Conservation (phyloP, 768 basidiomycete species). For the Phaeolepiota aurea region DNA sequence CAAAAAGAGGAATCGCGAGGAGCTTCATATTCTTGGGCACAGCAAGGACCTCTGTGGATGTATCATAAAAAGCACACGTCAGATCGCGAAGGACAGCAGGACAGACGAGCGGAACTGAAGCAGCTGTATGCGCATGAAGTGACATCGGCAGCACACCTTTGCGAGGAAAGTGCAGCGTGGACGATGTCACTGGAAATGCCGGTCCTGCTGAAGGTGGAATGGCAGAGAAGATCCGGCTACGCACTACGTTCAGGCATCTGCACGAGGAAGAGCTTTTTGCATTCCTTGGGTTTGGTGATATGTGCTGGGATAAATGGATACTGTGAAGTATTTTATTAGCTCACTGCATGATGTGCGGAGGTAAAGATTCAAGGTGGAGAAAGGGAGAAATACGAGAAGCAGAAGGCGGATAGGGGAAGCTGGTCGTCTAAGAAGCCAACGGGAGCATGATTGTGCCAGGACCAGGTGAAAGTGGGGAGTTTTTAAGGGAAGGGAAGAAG, state of each 20-base stretch:
- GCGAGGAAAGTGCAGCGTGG: no score
- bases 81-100: background rate
- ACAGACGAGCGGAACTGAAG: background rate
- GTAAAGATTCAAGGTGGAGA: background rate
- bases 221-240: slow-evolving; percentile 23
- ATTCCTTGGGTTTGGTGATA: slow-evolving; percentile 96
- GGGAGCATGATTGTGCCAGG: background rate
- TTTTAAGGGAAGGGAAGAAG: no score
- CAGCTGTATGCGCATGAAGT: no score
- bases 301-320: slow-evolving; percentile 94
- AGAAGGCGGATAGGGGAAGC: background rate
- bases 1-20: slow-evolving; percentile 91
- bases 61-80: background rate
- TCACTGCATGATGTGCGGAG: background rate
- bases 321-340: slow-evolving; percentile 26
- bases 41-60: slow-evolving; percentile 82
- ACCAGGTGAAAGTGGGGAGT: no score
- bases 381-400: background rate
- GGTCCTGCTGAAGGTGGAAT: no score
- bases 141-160: no score
- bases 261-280: slow-evolving; percentile 92
- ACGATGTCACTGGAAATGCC: no score
- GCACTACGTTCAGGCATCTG: slow-evolving; percentile 92
- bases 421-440: background rate
- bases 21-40: slow-evolving; percentile 99